Base-by-base conservation (phyloP, 257 asterid species). In the Fraxinus quadrangulata region DNA sequence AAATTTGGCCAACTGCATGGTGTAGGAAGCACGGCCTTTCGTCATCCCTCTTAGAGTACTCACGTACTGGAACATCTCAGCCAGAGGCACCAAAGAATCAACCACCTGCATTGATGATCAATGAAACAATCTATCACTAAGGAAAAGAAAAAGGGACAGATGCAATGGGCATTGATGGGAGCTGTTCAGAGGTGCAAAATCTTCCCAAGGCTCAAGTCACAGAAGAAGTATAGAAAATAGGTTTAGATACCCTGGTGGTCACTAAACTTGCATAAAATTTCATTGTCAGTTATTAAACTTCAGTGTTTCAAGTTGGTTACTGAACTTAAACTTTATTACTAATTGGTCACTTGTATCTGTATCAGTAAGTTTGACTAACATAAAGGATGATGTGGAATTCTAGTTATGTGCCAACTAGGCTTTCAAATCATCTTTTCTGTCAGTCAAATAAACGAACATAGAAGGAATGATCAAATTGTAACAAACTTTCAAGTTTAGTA, bases 11-110 rank as follows among this genome's bases (percentile, higher is more conserved):
- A 93, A 81, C 77, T 93, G 99, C 99, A 96, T 96, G 0, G 92
- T 87, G 84, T 96, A 96, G 2, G 99, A 96, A 59, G 99, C 99
- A 13, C 97, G 92, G 1, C 97, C 99, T 82, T 96, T 96, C 31
- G 99, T 93, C 99, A 89, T 91, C 70, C 97, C 97, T 74, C 98
- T 78, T 31, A 96, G 87, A 21, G 94, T 91, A 74, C 99, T 96
- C 33, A 96, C 99, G 11, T 93, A 96, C 81, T 90, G 97, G 87
- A 93, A 96, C 99, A 96, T 96, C 92, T 93, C 99, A 8, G 98
- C 97, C 3, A 93, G 88, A 21, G 98, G 99, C 83, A 93, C 98
- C 77, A 89, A 72, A 8, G 98, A 87, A 86, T 96, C 97, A 33
- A 96, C 98, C 81, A 93, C 98, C 98, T 95, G 87, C 76, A 67